Base-by-base conservation (phyloP, 805 yeast genomes). In the Candida koratica region DNA sequence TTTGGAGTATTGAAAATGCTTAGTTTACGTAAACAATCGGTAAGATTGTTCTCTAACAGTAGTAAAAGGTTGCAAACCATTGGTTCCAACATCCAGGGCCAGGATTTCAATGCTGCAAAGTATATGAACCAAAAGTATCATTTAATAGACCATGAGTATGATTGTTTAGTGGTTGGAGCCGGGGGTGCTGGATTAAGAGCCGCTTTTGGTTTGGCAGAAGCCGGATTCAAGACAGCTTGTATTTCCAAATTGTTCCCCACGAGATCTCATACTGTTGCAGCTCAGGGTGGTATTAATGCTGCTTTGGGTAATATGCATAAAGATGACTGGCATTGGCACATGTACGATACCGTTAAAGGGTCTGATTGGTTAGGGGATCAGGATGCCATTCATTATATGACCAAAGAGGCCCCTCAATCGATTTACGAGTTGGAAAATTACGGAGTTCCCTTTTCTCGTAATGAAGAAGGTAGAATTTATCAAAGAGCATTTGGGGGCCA, bases 401-500 rank as follows among this genome's bases (percentile, higher is more conserved):
- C 98, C 40, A 81, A 88, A 62, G 97, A 90, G 69, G 98, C 98
- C 17, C 96, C 97, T 28, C 78, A 80, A 50, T 84, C 97, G 29
- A 90, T 90, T 55, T 87, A 89, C 55, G 98, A 90, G 72, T 75
- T 90, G 60, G 98, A 90, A 73, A 96, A 93, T 68, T 93, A 79
- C 65, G 98, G 98, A 73, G 94, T 93, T 51, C 98, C 98, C 43
- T 90, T 90, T 71, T 87, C 97, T 37, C 83, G 98, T 76, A 90
- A 87, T 54, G 93, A 87, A 52, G 89, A 86, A 60, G 98, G 98
- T 48, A 78, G 93, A 60, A 90, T 90, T 58, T 90, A 90, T 69
- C 98, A 90, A 73, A 84, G 98, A 71, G 98, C 98, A 32, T 90
- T 90, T 60, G 98, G 98, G 62, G 98, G 98, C 59, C 98, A 90